These are phyloP conservation scores for Colletotrichum sojae DNA, from an alignment of 2,329 filamentous ascomycete species.

Conservation along the genomic window DNA sequence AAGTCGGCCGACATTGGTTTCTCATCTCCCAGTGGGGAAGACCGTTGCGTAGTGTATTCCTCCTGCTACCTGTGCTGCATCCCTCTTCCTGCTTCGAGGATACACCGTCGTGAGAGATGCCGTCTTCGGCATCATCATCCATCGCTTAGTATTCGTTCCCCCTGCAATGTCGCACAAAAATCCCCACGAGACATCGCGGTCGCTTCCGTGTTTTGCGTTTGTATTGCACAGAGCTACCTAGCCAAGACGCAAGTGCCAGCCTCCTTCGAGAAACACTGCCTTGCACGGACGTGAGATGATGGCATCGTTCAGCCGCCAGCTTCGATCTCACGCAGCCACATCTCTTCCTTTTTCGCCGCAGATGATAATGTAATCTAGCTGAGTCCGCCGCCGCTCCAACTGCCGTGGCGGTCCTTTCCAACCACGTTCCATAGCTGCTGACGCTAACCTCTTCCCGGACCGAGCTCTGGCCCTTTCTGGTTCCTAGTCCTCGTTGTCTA, in stretches of 20 bases:
- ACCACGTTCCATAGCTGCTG: conserved; percentile 24
- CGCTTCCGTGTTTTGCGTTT: conserved; percentile 16
- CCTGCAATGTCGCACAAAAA: conserved; percentile 26
- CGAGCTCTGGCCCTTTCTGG: conserved; percentile 3
- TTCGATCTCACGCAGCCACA: conserved; percentile 27
- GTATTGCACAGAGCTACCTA: conserved; percentile 7
- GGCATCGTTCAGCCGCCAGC: conserved; percentile 7
- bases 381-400: conserved; percentile 14
- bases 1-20: neutral
- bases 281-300: conserved; percentile 22
- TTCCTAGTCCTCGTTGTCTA: conserved; percentile 24
- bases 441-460: neutral
- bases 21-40: neutral
- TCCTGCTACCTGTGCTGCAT: neutral
- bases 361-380: neutral
- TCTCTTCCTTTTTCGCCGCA: conserved; percentile 9
- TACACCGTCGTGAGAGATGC: neutral
- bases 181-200: conserved; percentile 15
- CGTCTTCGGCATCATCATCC: neutral
- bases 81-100: neutral
- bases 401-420: conserved; percentile 23
- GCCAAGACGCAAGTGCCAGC: conserved; percentile 1
- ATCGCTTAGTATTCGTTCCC: conserved; percentile 1
- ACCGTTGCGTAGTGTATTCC: neutral
- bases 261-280: conserved; percentile 5